Evolutionary conservation across 2,329 filamentous ascomycete species (phyloP), one percentile per base, ranked within the genome.

Genomic region (Ascochyta clinopodiicola): DNA sequence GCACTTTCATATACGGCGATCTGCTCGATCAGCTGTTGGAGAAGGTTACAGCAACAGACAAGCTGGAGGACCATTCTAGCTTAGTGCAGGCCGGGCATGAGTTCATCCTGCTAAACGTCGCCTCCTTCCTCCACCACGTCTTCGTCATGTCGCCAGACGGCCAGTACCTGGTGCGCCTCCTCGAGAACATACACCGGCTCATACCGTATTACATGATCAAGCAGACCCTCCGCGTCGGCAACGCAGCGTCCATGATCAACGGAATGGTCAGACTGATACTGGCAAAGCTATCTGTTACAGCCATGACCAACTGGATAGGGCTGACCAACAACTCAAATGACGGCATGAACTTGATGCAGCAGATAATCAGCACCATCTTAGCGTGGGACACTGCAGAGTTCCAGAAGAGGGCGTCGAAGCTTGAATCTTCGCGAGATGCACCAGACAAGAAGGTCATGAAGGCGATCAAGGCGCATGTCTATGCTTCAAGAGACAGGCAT

Each of bases 221-320:
- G 56, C 89, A 93, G 71, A 91, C 89, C 0, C 77, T 95, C 4
- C 85, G 86, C 36, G 82, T 93, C 13, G 88, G 90, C 6, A 95
- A 94, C 69, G 90, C 90, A 0, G 90, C 90, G 1, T 89, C 86
- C 19, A 93, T 95, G 90, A 87, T 94, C 51, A 89, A 84, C 66
- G 90, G 83, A 54, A 87, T 94, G 82, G 82, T 90, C 71, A 84
- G 81, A 48, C 77, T 94, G 15, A 80, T 93, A 15, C 80, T 95
- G 13, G 87, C 90, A n/a, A 95, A 95, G 75, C 78, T 92, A 52
- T 90, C 88, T 61, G 80, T 94, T 4, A 86, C 86, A 1, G 86
- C 86, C 7, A 76, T 94, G 45, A 91, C 90, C 4, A 93, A 92
- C 70, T 94, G 88, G 88, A 82, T 93, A 10, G 90, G 91, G 0